Conservation (phyloP, 73 alveolate species). For the Tetrahymena borealis region DNA sequence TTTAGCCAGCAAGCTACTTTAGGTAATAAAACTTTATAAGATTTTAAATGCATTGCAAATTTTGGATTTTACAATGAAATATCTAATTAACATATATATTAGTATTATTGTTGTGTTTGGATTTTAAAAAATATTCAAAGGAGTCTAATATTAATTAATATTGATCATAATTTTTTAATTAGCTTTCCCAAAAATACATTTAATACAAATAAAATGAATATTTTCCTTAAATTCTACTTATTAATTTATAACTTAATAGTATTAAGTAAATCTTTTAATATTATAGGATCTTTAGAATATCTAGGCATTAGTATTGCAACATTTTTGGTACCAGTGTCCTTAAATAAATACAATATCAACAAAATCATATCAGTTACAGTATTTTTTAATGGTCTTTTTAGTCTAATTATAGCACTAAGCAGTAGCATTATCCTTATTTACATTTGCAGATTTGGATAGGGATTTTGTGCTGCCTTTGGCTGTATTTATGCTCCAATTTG, state of each 20-base stretch:
- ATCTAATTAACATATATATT: no score
- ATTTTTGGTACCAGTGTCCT: constrained; percentile 60
- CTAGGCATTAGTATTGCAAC: constrained; percentile 79
- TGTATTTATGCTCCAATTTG: constrained; percentile 92
- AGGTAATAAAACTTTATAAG: not conserved
- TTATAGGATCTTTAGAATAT: constrained; percentile 80
- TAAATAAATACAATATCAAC: constrained; percentile 66
- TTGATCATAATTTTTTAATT: no score
- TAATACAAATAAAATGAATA: no score
- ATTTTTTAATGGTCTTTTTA: constrained; percentile 57
- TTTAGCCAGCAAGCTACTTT: not conserved
- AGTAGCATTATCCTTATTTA: constrained; percentile 50
- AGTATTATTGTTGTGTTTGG: no score
- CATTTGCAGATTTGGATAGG: constrained; percentile 73
- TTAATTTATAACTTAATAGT: not conserved
- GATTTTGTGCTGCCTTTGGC: constrained; percentile 80
- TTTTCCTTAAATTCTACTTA: not conserved
- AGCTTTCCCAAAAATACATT: no score
- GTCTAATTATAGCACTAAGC: constrained; percentile 61
- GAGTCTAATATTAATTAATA: no score
- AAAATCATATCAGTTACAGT: constrained; percentile 56
- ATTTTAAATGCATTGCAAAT: no score
- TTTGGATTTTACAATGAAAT: no score
- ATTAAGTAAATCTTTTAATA: not conserved
- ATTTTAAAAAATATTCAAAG: no score